phyloP scores from a whole-genome alignment of 164 flowering plant species.

The Nelumbo lutea region DNA sequence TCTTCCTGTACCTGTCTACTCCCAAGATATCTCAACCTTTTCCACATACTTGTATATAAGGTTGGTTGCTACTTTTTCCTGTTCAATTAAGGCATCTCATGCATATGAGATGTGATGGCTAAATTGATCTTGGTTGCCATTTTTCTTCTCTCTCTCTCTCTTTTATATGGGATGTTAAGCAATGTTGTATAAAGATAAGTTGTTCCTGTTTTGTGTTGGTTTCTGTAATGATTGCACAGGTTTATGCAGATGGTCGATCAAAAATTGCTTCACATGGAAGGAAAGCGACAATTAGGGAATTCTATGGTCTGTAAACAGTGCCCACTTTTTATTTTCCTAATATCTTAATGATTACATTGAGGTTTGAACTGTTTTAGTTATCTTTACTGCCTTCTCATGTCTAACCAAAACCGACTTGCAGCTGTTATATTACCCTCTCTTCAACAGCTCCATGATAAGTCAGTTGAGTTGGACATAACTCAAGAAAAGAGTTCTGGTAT shows the following conservation, averaged over 20 bases:
- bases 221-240: slow-evolving; percentile 25
- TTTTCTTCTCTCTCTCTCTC: no score
- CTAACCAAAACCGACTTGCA: slow-evolving; percentile 25
- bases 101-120: no score
- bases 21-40: slow-evolving; percentile 59
- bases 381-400: background rate
- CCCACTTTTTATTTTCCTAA: background rate
- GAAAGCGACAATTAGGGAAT: slow-evolving; percentile 64
- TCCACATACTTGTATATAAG: slow-evolving; percentile 66
- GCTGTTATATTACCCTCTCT: slow-evolving; percentile 84
- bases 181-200: no score
- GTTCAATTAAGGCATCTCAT: no score
- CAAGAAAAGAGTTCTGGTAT: slow-evolving; percentile 18
- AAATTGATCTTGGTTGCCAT: no score
- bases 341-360: background rate
- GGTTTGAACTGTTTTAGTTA: background rate
- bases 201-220: slow-evolving; percentile 4
- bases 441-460: slow-evolving; percentile 56
- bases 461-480: slow-evolving; percentile 32
- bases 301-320: slow-evolving; percentile 43
- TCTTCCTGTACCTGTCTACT: slow-evolving; percentile 61
- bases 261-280: slow-evolving; percentile 44
- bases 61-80: slow-evolving; percentile 24
- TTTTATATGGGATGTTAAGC: no score
- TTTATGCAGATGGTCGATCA: slow-evolving; percentile 47